phyloP scores from a whole-genome alignment of 2,329 filamentous ascomycete genomes.

The Verticillium alfalfae region DNA sequence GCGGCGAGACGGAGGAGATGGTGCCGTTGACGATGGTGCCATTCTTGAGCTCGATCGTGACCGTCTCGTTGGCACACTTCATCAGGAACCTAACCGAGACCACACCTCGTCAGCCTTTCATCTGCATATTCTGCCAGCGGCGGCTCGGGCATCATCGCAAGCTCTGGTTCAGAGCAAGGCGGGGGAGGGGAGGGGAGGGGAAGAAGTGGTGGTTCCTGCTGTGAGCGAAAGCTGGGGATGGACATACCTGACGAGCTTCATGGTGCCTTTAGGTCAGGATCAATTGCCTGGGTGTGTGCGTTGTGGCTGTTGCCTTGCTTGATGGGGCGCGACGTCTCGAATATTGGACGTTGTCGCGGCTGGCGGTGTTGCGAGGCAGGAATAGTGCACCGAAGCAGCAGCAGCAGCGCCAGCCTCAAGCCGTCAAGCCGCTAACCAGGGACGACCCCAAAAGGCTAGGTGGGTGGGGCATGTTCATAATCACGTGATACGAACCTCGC shows the following conservation, averaged over 20 bases:
- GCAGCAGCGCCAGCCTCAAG: neutral
- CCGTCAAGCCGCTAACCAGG: neutral
- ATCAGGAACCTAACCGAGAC: slow-evolving; percentile 74
- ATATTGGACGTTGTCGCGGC: neutral
- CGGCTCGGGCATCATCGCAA: slow-evolving; percentile 3
- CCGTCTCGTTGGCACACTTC: slow-evolving; percentile 99
- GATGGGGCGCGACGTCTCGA: neutral
- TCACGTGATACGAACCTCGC: neutral
- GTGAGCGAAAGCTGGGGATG: neutral
- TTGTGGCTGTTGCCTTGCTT: neutral
- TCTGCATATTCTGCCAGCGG: neutral
- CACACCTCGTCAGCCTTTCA: slow-evolving; percentile 3
- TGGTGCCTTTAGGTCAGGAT: slow-evolving; percentile 38
- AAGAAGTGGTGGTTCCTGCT: too few species aligned
- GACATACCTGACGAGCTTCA: slow-evolving; percentile 95
- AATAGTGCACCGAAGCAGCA: neutral
- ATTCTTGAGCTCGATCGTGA: slow-evolving; percentile 98
- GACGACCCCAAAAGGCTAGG: neutral
- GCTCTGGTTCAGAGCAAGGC: slow-evolving; percentile 8
- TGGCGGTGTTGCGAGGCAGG: neutral
- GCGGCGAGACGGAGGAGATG: slow-evolving; percentile 90
- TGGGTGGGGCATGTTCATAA: neutral
- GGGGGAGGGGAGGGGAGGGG: slow-evolving; percentile 4
- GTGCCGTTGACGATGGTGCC: slow-evolving; percentile 96
- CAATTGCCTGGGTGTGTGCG: neutral